Base-by-base conservation (phyloP, 1,139 yeast species). In the Groenewaldozyma sp. region DNA sequence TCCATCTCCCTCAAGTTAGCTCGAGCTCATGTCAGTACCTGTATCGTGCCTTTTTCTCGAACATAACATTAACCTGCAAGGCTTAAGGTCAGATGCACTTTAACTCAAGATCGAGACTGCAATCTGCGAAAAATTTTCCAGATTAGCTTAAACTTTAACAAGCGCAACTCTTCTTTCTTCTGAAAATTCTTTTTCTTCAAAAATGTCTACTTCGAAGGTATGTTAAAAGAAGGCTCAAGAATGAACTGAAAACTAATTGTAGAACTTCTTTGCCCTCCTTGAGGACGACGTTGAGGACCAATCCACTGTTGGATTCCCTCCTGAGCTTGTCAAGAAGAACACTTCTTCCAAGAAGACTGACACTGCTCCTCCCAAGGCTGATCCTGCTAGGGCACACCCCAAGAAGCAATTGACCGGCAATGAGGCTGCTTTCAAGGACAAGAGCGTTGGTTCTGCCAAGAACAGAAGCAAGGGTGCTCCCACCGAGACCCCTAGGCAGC, bases 341-440 rank as follows among this genome's bases (percentile, higher is more conserved):
- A 79, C 94, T 53, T 78, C 94, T 49, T 79, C 94, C 61, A 86
- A 83, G 77, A 88, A 88, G 76, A 63, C 78, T 45, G 96, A 87
- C 63, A 78, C 70, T 51, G 77, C 94, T 49, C 94, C 95, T 57
- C 66, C 88, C 55, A 79, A 73, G 69, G 82, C 83, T 68, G 73
- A 71, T 62, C 55, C 60, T 35, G 66, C 60, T 34, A 50, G 54
- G 43, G 62, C 62, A 34, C 52, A 55, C 45, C 54, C 60, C 50
- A 60, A 70, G 66, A 70, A 79, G 60, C 73, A 73, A 64, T 68
- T 78, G 45, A 66, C 55, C 42, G 95, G 94, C 64, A 88, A 86
- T 72, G 95, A 87, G 61, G 95, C 86, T 58, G 95, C 94, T 50
- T 68, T 79, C 65, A 82, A 74, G 68, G 77, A 71, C 75, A 79